Conservation (phyloP, 2,329 filamentous ascomycete genomes). For the Phaeosphaeriaceae sp. region DNA sequence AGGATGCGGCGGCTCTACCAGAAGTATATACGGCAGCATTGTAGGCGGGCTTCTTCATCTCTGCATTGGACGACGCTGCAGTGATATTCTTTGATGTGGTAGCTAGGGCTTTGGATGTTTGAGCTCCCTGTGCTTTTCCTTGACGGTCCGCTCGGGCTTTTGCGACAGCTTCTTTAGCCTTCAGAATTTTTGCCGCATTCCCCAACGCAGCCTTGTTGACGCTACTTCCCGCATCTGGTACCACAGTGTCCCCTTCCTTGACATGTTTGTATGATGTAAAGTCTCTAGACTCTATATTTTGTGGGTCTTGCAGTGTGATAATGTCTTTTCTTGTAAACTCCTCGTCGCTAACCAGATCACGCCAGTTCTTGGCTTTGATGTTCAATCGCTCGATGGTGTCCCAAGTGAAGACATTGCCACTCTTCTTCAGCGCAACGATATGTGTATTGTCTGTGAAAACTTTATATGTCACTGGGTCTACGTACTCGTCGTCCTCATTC, state of each 20-base stretch:
- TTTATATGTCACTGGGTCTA: slow-evolving; percentile 97
- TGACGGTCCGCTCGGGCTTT: slow-evolving; percentile 78
- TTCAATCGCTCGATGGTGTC: slow-evolving; percentile 96
- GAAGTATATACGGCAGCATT: slow-evolving; percentile 93
- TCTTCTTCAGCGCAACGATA: slow-evolving; percentile 83
- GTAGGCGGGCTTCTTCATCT: slow-evolving; percentile 56
- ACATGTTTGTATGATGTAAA: slow-evolving; percentile 88
- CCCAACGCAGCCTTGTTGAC: slow-evolving; percentile 85
- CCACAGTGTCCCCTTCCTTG: slow-evolving; percentile 79
- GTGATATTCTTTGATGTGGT: slow-evolving; percentile 30
- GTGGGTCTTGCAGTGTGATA: slow-evolving; percentile 94
- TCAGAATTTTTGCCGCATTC: slow-evolving; percentile 79
- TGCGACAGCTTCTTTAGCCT: slow-evolving; percentile 92
- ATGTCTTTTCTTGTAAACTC: slow-evolving; percentile 91
- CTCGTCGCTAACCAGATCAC: slow-evolving; percentile 83
- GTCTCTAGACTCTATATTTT: slow-evolving; percentile 82
- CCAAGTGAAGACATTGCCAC: slow-evolving; percentile 95
- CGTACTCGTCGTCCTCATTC: slow-evolving; percentile 88
- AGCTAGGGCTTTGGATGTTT: slow-evolving; percentile 24
- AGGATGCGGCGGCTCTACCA: slow-evolving; percentile 87
- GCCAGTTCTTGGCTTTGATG: slow-evolving; percentile 96
- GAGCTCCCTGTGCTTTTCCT: slow-evolving; percentile 42
- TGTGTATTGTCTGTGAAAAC: slow-evolving; percentile 98
- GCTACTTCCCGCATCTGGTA: slow-evolving; percentile 70
- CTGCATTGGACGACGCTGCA: slow-evolving; percentile 34